Evolutionary conservation across 2,329 filamentous ascomycete species (phyloP), one percentile per base, ranked within the genome.

Genomic region (Cladophialophora immunda): DNA sequence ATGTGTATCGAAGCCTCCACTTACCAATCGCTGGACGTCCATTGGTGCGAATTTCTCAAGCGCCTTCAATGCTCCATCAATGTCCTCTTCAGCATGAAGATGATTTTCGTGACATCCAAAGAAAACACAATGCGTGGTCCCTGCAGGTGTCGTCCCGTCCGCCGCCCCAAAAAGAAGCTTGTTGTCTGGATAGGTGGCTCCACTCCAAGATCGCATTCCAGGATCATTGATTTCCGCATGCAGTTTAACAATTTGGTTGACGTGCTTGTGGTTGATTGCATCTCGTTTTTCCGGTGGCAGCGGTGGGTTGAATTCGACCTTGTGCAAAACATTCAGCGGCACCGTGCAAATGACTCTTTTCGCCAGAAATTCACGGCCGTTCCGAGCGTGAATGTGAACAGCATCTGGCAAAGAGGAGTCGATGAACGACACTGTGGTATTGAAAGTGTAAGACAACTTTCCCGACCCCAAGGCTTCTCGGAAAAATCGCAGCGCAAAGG

Each of bases 61-160:
- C 0, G 78, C 76, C 13, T 73, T 67, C 13, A 77, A 74, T 0
- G 75, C 76, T 19, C 67, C 68, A 1, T 78, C 67, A 1, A 82
- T 74, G 41, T 82, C 72, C 6, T 80, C 78, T 15, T 83, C 81
- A 0, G 80, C 80, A 1, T 82, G 74, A 3, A 84, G 78, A 41
- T 82, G 80, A 17, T 80, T 80, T 15, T 79, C 71, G 1, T 76
- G 68, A 0, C 77, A 78, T 0, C 82, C 81, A 59, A 85, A 84
- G 0, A 77, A 76, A 0, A 85, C 83, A 0, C 84, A 72, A 36
- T 85, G 83, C 0, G 82, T 83, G 50, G 84, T 83, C 0, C 82
- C 81, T 0, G 77, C 76, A 0, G 80, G 79, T 0, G 80, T 82
- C 0, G 75, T 77, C 0, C 83, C 82, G 60, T 84, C 82, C 0